Base-by-base conservation (phyloP, 2,329 filamentous ascomycete genomes). In the Fusarium illudens region DNA sequence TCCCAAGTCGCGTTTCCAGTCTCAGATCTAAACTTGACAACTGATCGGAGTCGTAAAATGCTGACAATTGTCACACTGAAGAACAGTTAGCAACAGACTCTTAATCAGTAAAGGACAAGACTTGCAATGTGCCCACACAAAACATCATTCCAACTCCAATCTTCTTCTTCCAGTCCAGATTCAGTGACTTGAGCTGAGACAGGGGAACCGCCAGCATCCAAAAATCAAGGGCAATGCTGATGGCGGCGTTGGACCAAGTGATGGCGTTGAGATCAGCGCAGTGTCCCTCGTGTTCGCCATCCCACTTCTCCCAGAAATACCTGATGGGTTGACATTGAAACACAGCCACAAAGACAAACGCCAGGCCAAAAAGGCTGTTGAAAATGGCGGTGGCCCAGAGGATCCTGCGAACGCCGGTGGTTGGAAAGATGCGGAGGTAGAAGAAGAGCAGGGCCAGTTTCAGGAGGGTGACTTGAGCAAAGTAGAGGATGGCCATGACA, bases 271-370 rank as follows among this genome's bases (percentile, higher is more conserved):
- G 75, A 58, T 85, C 78, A 20, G 84, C 71, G 64, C 87, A 89
- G 2, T 63, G 75, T 0, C 87, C 87, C 0, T 73, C 5, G 34
- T 82, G 78, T 54, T 81, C 75, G 1, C 80, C 80, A 46, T 85
- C 81, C 85, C 86, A 89, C 15, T 76, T 76, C 0, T 75, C 78
- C 87, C 87, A 90, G 71, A 83, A 85, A 60, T 80, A 83, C 13
- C 73, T 74, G 19, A 89, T 76, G 0, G 86, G 87, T 3, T 68
- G 73, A 71, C 86, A 88, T 63, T 87, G 83, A 34, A 87, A 84
- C 12, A 85, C 70, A 13, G 77, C 80, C 11, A 80, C 72, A 4
- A 85, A 62, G 17, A 81, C 56, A 34, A 84, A 87, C 3, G 74
- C 67, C 15, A 82, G 4, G 3, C 82, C 82, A 54, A 79, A 83